A percentile compares a stretch with the other conserved stretches of the same genome.
phyloP scores from a whole-genome alignment of 768 basidiomycete genomes.

The Lactifluus echinatus region DNA sequence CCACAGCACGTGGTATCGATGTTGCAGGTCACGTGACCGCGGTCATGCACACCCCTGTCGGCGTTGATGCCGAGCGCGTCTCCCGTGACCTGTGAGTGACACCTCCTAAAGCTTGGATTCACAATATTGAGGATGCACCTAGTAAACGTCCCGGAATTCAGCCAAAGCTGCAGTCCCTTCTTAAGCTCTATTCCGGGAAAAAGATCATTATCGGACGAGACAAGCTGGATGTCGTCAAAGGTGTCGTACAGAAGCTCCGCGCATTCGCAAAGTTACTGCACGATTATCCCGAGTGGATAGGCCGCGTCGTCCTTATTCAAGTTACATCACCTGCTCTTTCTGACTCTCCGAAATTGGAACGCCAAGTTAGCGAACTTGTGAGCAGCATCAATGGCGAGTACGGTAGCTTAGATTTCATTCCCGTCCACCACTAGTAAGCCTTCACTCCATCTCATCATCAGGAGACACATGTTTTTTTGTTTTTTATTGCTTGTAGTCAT shows the following conservation, averaged over 20 bases:
- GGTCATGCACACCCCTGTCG: constrained; percentile 89
- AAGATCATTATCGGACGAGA: constrained; percentile 98
- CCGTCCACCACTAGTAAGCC: constrained; percentile 94
- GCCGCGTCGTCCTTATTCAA: constrained; percentile 81
- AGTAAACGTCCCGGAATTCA: constrained; percentile 71
- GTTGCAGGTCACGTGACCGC: constrained; percentile 77
- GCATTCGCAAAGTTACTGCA: constrained; percentile 92
- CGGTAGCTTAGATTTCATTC: constrained; percentile 89
- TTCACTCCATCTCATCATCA: not conserved
- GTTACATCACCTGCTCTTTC: constrained; percentile 90
- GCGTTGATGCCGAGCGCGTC: constrained; percentile 88
- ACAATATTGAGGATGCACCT: not conserved
- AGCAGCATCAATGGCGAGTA: constrained; percentile 94
- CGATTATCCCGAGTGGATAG: constrained; percentile 93
- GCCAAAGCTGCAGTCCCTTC: constrained; percentile 84
- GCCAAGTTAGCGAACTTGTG: constrained; percentile 88
- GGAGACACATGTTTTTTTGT: not conserved
- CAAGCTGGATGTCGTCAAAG: constrained; percentile 98
- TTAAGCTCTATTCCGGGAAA: constrained; percentile 85
- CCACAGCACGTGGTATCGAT: constrained; percentile 61
- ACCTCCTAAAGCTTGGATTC: not conserved
- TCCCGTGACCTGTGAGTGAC: constrained; percentile 59
- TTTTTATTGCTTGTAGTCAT: constrained; percentile 46
- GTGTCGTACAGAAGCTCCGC: constrained; percentile 94
- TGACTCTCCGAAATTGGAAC: constrained; percentile 89